Percentiles rank a stretch among this genome's conserved stretches.
phyloP scores from a whole-genome alignment of 202 grass and related monocot genomes.

The Panicum virgatum region DNA sequence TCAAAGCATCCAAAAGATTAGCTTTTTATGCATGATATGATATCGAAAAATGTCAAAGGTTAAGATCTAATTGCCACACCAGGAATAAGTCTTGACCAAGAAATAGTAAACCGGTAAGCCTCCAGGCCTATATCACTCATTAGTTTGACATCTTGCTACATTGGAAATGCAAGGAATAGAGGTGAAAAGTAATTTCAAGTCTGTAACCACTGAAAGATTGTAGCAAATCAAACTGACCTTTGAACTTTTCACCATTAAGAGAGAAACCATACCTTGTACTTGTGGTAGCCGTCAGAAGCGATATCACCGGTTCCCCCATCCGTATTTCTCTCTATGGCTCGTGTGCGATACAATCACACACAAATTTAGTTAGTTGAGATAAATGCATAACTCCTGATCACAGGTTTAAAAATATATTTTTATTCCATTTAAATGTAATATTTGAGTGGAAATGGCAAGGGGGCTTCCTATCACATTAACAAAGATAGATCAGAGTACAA shows the following conservation, averaged over 20 bases:
- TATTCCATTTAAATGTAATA: no score
- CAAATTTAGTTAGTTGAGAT: not conserved
- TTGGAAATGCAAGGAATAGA: not conserved
- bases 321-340: constrained; percentile 18
- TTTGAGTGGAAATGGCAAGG: no score
- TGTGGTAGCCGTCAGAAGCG: constrained; percentile 52
- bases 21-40: not conserved
- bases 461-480: no score
- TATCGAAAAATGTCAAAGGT: not conserved
- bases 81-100: constrained; percentile 63
- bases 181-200: not conserved
- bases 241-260: not conserved
- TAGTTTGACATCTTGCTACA: constrained; percentile 49
- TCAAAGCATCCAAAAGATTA: not conserved
- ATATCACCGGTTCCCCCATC: constrained; percentile 40
- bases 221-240: not conserved
- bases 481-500: no score
- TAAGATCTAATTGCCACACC: constrained; percentile 6
- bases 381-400: not conserved
- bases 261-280: constrained; percentile 52
- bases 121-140: constrained; percentile 53
- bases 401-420: not conserved
- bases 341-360: not conserved
- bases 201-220: not conserved
- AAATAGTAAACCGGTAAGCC: constrained; percentile 61